Evolutionary conservation across 441 rosid species (phyloP), one percentile per base, ranked within the genome.

Genomic region (Manihot esculenta): DNA sequence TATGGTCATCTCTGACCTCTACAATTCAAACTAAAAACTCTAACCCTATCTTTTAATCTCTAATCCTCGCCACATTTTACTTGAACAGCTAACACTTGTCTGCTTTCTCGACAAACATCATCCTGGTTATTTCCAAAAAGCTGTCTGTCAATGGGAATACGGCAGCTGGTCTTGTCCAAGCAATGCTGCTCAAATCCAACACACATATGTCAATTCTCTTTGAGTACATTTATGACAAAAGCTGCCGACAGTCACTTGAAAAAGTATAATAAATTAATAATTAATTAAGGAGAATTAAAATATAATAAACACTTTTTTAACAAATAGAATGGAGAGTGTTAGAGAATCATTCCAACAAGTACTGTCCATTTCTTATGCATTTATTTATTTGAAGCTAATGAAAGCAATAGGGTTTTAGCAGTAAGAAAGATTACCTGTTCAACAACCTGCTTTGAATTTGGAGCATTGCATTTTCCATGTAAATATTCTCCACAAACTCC

Each of bases 21-120:
- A 51, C 55, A 51, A 51, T 49, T 51, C 24, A 9, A 51, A 20
- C 56, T 10, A 17, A 51, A 35, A 33, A 30, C 14, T 27, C 17
- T 6, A 14, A 0, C 5, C 44, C 26, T 11, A 35, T n/a, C 24
- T 61, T 3, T 1, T 17, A 20, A 10, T n/a, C 8, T n/a, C 23
- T n/a, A 33, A 38, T 61, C 24, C 30, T 20, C 47, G 61, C 73
- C 77, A 72, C 96, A 92, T 62, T 48, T 84, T 27, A 81, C 87
- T 72, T 90, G 93, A 64, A 87, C 77, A 0, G 94, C 89, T 30
- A 90, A 56, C 26, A 72, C 73, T 82, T 87, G 87, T 33, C 30
- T 61, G 50, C 79, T 54, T 6, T 73, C 15, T 0, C 76, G 72
- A 66, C 89, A 85, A 55, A 68, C 38, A 21, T 69, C 38, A 21